Conservation (phyloP, 2,329 filamentous ascomycete species). For the Dactylellina sp. region DNA sequence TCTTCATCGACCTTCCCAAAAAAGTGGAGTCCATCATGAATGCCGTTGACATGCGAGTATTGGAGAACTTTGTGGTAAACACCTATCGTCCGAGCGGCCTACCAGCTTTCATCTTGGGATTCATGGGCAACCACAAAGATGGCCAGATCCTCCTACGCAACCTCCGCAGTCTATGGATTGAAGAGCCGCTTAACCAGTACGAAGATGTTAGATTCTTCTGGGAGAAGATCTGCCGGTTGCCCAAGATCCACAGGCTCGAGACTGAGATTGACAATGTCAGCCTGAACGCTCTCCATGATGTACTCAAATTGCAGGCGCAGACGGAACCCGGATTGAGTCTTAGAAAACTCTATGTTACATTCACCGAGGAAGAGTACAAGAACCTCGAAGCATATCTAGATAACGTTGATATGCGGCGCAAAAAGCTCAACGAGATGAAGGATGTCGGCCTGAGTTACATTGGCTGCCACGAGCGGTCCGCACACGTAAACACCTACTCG, state of each 20-base stretch:
- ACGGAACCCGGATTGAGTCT: slow-evolving; percentile 21
- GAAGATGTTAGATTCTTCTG: slow-evolving; percentile 51
- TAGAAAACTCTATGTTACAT: slow-evolving; percentile 48
- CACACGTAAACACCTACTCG: slow-evolving; percentile 54
- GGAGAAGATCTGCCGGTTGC: slow-evolving; percentile 42
- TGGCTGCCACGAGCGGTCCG: slow-evolving; percentile 49
- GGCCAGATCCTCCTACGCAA: slow-evolving; percentile 46
- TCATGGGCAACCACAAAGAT: slow-evolving; percentile 46
- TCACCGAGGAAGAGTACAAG: slow-evolving; percentile 55
- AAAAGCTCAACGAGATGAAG: slow-evolving; percentile 54
- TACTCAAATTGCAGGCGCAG: slow-evolving; percentile 27
- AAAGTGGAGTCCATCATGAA: slow-evolving; percentile 48
- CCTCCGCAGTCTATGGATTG: slow-evolving; percentile 50
- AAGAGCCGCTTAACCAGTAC: slow-evolving; percentile 46
- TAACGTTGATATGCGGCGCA: slow-evolving; percentile 47
- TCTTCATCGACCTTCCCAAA: slow-evolving; percentile 55
- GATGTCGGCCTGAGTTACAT: slow-evolving; percentile 49
- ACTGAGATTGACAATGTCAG: slow-evolving; percentile 53
- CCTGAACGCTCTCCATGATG: slow-evolving; percentile 35
- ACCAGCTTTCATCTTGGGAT: slow-evolving; percentile 49
- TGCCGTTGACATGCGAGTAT: slow-evolving; percentile 46
- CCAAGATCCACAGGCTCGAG: slow-evolving; percentile 39
- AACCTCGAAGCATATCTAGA: slow-evolving; percentile 50
- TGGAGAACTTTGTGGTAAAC: slow-evolving; percentile 47
- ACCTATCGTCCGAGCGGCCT: slow-evolving; percentile 50